Evolutionary conservation across 768 basidiomycete species (phyloP).

Genomic region (Leccinum pellstonianum): DNA sequence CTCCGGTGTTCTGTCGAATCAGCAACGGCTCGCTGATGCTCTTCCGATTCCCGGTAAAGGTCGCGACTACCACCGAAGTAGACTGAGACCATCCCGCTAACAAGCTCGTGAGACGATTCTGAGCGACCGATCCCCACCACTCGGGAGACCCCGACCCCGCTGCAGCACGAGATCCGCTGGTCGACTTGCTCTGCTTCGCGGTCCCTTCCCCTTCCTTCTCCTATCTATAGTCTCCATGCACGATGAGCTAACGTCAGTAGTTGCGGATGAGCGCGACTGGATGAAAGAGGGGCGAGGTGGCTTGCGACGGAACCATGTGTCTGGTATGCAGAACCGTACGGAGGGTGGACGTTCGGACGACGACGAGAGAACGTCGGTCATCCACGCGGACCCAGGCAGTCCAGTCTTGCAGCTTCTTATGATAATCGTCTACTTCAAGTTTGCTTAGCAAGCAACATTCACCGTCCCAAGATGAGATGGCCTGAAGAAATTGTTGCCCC

Average conservation of each 20-base stretch:
- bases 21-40: conserved; percentile 73
- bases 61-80: conserved; percentile 29
- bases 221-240: background rate
- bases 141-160: conserved; percentile 42
- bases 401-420: conserved; percentile 15
- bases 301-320: conserved; percentile 77
- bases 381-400: background rate
- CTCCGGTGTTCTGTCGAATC: conserved; percentile 46
- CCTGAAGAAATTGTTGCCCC: conserved; percentile 73
- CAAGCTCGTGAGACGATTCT: conserved; percentile 60
- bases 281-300: conserved; percentile 51
- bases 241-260: conserved; percentile 39
- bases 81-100: conserved; percentile 65
- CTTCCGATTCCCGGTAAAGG: conserved; percentile 44
- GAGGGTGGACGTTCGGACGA: conserved; percentile 14
- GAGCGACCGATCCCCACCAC: conserved; percentile 54
- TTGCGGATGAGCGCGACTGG: conserved; percentile 51
- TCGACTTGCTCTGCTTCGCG: conserved; percentile 58
- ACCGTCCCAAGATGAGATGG: conserved; percentile 88
- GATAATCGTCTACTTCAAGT: conserved; percentile 61
- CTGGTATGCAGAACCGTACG: conserved; percentile 70
- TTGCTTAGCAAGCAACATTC: conserved; percentile 75
- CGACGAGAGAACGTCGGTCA: conserved; percentile 18
- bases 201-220: conserved; percentile 53
- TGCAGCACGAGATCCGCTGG: too few species aligned